phyloP scores from a whole-genome alignment of 1,284 basidiomycete genomes.

The Puccinia novopanici region DNA sequence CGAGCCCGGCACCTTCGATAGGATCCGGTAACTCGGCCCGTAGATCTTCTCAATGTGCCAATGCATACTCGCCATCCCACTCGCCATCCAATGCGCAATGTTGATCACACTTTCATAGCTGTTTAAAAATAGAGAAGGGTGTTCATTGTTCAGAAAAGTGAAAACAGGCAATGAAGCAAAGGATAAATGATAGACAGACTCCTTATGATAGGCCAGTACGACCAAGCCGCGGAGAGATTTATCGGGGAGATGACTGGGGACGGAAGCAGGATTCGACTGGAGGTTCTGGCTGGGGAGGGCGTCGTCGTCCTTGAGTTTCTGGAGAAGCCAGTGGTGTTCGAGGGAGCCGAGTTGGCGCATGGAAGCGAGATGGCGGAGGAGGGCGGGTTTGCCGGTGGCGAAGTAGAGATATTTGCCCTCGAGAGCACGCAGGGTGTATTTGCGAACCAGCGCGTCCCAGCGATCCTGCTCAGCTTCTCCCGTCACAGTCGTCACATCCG shows the following conservation, averaged over 20 bases:
- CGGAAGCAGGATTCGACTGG: background rate
- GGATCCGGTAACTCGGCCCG: slow-evolving; percentile 21
- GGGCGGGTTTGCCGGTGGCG: slow-evolving; percentile 24
- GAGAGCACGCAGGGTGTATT: slow-evolving; percentile 18
- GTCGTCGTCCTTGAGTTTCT: slow-evolving; percentile 10
- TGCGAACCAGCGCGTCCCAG: slow-evolving; percentile 12
- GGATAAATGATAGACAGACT: slow-evolving; percentile 28
- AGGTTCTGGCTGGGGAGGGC: background rate
- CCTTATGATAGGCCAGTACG: slow-evolving; percentile 31
- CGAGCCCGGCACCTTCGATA: slow-evolving; percentile 24
- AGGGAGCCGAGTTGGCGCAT: slow-evolving; percentile 27
- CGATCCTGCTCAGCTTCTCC: background rate
- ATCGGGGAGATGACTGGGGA: background rate
- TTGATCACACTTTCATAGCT: slow-evolving; percentile 45
- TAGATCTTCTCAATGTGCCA: slow-evolving; percentile 29
- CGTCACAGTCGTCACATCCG: background rate
- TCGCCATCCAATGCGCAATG: slow-evolving; percentile 31
- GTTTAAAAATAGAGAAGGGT: background rate
- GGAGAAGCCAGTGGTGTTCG: slow-evolving; percentile 33
- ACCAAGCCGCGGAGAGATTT: slow-evolving; percentile 28
- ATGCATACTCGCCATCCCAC: slow-evolving; percentile 21
- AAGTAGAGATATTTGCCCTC: slow-evolving; percentile 35
- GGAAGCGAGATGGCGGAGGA: slow-evolving; percentile 16
- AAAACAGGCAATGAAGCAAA: background rate
- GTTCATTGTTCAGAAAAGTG: background rate